Conservation (phyloP, 2,329 filamentous ascomycete genomes). For the Aspergillus sojae region DNA sequence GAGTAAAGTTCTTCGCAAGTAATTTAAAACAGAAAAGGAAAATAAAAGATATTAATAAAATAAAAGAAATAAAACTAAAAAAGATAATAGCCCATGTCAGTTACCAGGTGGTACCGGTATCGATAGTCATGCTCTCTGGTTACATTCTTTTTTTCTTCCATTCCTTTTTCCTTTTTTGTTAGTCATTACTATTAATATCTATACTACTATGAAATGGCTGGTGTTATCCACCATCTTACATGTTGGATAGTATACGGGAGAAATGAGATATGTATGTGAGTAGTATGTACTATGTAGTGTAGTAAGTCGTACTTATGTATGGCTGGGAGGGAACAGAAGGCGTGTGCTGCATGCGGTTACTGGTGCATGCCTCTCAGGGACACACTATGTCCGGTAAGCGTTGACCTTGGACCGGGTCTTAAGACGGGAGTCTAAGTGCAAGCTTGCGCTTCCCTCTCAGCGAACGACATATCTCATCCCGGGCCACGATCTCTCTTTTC, state of each 20-base stretch:
- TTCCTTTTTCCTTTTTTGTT: no score
- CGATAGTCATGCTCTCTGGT: not conserved
- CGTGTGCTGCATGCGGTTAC: constrained; percentile 1
- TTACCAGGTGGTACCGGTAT: not conserved
- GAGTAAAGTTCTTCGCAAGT: not conserved
- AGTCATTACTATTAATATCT: constrained; percentile 6
- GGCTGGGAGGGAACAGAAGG: not conserved
- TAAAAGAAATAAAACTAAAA: not conserved
- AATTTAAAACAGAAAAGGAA: not conserved
- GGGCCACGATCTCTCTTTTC: constrained; percentile 16
- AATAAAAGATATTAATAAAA: not conserved
- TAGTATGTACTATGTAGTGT: not conserved
- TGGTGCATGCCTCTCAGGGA: not conserved
- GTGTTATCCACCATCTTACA: not conserved
- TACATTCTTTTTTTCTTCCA: not conserved
- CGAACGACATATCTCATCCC: constrained; percentile 19
- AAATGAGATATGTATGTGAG: not conserved
- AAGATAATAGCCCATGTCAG: not conserved
- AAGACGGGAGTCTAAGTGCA: constrained; percentile 2
- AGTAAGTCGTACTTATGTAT: not conserved
- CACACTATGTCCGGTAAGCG: constrained; percentile 1
- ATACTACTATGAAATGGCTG: not conserved
- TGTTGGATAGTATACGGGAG: not conserved
- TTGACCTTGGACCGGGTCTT: not conserved
- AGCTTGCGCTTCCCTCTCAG: constrained; percentile 5